Base-by-base conservation (phyloP, 2,329 filamentous ascomycete species). In the Venturia oleaginea region DNA sequence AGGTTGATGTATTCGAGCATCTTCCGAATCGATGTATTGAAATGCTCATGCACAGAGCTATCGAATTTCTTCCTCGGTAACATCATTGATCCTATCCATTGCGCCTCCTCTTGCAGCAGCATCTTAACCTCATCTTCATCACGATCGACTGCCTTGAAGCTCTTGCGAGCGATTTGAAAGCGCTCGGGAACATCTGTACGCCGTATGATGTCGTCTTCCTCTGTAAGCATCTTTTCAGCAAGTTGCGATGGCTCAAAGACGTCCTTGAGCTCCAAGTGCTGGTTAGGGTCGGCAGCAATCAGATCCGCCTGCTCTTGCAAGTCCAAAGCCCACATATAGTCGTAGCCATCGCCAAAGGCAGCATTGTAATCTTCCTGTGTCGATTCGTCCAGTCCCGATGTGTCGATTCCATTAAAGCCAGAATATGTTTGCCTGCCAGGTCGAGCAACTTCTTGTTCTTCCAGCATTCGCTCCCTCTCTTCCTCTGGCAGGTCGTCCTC, bases 181-280 rank as follows among this genome's bases (percentile, higher is more conserved):
- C 94, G 88, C 76, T 99, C 94, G 1, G 94, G 94, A 69, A 96
- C 88, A 73, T 99, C 94, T 24, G 85, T 87, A 72, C 88, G 86
- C 60, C 94, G 90, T 68, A 99, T 97, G 65, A 86, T 80, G 74
- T 97, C 96, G 75, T 99, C 94, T 68, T 92, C 92, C 65, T 97
- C 94, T 10, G 94, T 99, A 70, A 99, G 84, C 75, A 97, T 89
- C 77, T 91, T 93, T 77, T 99, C 94, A 65, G 89, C 87, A 46
- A 99, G 84, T 74, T 99, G 92, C 2, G 92, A 96, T 0, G 94
- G 94, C 76, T 99, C 94, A 71, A 99, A 99, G 61, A 99, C 93
- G 73, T 99, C 93, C 78, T 97, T 97, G 67, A 99, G 84, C 76
- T 97, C 91, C 51, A 97, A 85, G 55, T 88, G 87, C 71, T 92